A percentile compares a stretch with the other conserved stretches of the same genome.
phyloP scores from a whole-genome alignment of 2,329 filamentous ascomycete genomes.

The Aspergillus pseudotamarii region DNA sequence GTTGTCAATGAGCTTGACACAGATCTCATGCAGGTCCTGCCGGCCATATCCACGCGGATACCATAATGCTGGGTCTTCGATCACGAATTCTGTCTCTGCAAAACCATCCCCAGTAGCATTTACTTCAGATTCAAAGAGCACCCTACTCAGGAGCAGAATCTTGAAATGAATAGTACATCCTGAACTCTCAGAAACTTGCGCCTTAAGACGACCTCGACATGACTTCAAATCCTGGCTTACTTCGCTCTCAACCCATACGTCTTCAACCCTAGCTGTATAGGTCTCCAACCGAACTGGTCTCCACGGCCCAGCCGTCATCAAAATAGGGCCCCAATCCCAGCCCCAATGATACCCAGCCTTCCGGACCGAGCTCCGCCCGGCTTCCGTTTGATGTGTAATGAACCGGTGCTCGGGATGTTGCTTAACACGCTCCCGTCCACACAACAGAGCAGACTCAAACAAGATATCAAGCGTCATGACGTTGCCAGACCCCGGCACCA shows the following conservation, averaged over 20 bases:
- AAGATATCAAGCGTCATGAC: constrained; percentile 48
- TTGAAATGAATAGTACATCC: background rate
- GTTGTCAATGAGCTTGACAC: constrained; percentile 46
- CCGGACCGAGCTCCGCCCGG: constrained; percentile 52
- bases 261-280: constrained; percentile 60
- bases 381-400: constrained; percentile 48
- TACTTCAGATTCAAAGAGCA: background rate
- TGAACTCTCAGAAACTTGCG: background rate
- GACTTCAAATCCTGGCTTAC: constrained; percentile 44
- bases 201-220: constrained; percentile 38
- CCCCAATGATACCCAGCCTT: constrained; percentile 72
- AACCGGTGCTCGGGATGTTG: constrained; percentile 49
- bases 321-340: constrained; percentile 69
- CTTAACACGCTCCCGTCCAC: constrained; percentile 44
- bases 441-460: constrained; percentile 50
- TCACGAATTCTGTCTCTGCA: constrained; percentile 33
- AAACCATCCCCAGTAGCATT: constrained; percentile 32
- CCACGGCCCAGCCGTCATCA: constrained; percentile 67
- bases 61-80: constrained; percentile 55
- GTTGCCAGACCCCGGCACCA: constrained; percentile 41
- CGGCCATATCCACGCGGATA: constrained; percentile 61
- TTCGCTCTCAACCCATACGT: constrained; percentile 52
- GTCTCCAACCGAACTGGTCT: constrained; percentile 65
- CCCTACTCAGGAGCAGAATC: background rate
- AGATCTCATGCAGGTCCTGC: constrained; percentile 58